These are phyloP conservation scores for Echium plantagineum DNA, from an alignment of 257 asterid genomes.

Conservation along the genomic window DNA sequence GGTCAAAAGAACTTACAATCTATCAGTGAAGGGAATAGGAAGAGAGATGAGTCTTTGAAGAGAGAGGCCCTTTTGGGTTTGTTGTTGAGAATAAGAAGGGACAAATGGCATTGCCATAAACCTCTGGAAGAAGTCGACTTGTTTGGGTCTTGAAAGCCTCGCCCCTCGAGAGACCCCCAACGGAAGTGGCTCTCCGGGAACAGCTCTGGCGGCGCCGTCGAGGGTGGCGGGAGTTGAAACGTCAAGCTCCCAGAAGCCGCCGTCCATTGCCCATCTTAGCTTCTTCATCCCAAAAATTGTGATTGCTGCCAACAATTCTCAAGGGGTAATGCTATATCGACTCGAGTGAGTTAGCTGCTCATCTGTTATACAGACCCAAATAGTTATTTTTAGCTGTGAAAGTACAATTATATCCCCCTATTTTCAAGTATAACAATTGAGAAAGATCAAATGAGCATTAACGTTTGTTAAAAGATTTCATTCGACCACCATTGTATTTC, in stretches of 20 bases:
- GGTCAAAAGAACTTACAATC: conserved; percentile 28
- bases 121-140: conserved; percentile 77
- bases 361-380: too few relatives aligned
- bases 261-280: conserved; percentile 79
- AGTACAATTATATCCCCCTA: too few relatives aligned
- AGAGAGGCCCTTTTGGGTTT: conserved; percentile 27
- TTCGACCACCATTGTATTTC: too few relatives aligned
- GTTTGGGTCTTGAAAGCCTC: conserved; percentile 54
- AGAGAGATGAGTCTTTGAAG: conserved; percentile 53
- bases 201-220: conserved; percentile 60
- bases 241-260: conserved; percentile 71
- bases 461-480: too few relatives aligned
- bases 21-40: conserved; percentile 40
- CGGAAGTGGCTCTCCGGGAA: conserved; percentile 40
- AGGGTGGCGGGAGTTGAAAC: conserved; percentile 61
- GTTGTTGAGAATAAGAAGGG: conserved; percentile 37
- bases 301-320: too few relatives aligned
- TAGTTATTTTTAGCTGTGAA: too few relatives aligned
- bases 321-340: too few relatives aligned
- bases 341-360: too few relatives aligned
- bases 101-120: conserved; percentile 74
- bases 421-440: too few relatives aligned
- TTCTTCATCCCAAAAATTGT: conserved; percentile 34
- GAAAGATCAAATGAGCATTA: too few relatives aligned
- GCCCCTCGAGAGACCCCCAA: conserved; percentile 59